Conservation (phyloP, 225 moss, liverwort and hornwort genomes). For the Physcomitrellopsis africana region DNA sequence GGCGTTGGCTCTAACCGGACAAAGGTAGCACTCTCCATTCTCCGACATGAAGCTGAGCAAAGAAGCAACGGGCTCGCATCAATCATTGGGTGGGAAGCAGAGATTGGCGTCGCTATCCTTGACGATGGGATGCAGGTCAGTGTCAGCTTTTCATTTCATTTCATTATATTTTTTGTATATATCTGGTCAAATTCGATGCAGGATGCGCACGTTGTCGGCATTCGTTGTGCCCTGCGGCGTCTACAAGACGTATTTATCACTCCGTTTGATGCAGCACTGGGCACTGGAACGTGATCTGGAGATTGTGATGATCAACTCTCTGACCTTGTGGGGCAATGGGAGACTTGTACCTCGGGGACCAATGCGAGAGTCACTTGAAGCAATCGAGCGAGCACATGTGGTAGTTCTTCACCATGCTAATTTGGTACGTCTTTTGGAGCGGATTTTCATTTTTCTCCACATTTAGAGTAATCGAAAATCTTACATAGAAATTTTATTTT, state of each 20-base stretch:
- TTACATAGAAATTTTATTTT: not conserved
- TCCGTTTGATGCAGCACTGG: constrained; percentile 64
- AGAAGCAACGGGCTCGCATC: constrained; percentile 18
- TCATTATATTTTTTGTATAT: not conserved
- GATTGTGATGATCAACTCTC: constrained; percentile 92
- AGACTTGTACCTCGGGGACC: constrained; percentile 80
- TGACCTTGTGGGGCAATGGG: constrained; percentile 84
- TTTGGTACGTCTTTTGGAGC: constrained; percentile 53
- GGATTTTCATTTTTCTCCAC: not conserved
- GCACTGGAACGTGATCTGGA: constrained; percentile 80
- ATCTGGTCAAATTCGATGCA: not conserved
- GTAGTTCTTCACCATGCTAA: constrained; percentile 88
- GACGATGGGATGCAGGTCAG: constrained; percentile 99
- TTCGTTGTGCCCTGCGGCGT: not conserved
- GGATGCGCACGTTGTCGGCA: not conserved
- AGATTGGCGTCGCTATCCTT: constrained; percentile 67
- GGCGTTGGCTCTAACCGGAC: constrained; percentile 82
- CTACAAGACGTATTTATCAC: not conserved
- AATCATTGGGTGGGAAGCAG: constrained; percentile 18
- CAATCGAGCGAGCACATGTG: constrained; percentile 75
- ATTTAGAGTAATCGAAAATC: not conserved
- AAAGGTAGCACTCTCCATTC: constrained; percentile 55
- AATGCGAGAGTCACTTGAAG: constrained; percentile 74
- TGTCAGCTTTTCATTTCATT: not conserved
- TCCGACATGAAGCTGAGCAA: constrained; percentile 48